These are phyloP conservation scores for Komagataella mondaviorum DNA, from an alignment of 805 yeast genomes.

Conservation along the genomic window DNA sequence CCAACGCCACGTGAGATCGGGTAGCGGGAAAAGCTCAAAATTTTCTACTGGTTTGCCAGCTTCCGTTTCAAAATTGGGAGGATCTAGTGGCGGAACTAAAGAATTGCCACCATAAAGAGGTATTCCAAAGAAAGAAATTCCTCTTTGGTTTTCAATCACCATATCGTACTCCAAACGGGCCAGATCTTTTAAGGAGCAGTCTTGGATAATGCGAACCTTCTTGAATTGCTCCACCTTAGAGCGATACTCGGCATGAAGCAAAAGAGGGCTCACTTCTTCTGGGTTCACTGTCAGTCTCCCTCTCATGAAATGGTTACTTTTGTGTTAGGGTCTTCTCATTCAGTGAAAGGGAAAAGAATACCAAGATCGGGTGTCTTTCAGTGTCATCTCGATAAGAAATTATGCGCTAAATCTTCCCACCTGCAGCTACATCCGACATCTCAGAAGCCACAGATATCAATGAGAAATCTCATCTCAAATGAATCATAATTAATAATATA, in stretches of 20 bases:
- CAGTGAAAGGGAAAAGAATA: background rate
- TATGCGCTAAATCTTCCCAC: background rate
- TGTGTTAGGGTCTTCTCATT: background rate
- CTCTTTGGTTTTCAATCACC: conserved; percentile 41
- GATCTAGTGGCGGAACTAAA: conserved; percentile 34
- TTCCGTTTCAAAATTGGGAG: conserved; percentile 31
- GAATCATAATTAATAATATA: background rate
- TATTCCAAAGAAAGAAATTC: conserved; percentile 35
- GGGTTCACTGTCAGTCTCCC: background rate
- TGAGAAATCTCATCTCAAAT: background rate
- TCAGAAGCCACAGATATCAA: background rate
- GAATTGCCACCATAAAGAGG: conserved; percentile 33
- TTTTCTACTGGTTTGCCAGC: conserved; percentile 22
- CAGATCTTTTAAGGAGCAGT: background rate
- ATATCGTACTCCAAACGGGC: conserved; percentile 21
- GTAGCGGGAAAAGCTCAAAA: conserved; percentile 25
- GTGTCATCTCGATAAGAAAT: background rate
- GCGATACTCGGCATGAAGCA: background rate
- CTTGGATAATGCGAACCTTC: background rate
- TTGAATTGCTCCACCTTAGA: background rate
- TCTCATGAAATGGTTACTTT: background rate
- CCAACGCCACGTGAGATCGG: conserved; percentile 41
- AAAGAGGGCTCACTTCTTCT: background rate
- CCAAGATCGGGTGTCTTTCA: background rate
- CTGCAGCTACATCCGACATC: background rate